These are phyloP conservation scores for Phytophthora colocasiae DNA, from an alignment of 352 stramenopile species.

Conservation along the genomic window DNA sequence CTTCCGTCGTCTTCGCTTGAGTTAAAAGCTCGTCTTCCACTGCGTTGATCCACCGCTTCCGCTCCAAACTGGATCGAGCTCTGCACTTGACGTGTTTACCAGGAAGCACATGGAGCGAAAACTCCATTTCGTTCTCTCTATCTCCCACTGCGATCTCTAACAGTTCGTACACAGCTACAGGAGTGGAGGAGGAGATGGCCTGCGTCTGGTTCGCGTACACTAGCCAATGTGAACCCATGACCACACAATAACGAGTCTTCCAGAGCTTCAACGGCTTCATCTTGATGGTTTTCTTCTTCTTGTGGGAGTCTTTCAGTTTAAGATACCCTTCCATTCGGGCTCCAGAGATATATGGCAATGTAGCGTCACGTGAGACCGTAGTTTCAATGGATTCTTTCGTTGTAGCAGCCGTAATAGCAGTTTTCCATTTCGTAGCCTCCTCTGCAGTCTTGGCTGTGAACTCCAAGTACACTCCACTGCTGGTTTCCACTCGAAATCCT, in stretches of 20 bases:
- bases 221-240: constrained; percentile 75
- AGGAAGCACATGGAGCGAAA: constrained; percentile 37
- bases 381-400: constrained; percentile 26
- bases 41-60: constrained; percentile 75
- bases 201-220: constrained; percentile 75
- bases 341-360: constrained; percentile 64
- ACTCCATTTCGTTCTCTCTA: constrained; percentile 26
- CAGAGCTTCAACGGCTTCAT: constrained; percentile 46
- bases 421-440: constrained; percentile 52
- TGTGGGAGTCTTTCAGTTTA: constrained; percentile 44
- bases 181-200: constrained; percentile 38
- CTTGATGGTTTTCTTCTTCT: constrained; percentile 39
- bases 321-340: constrained; percentile 80
- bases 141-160: constrained; percentile 36
- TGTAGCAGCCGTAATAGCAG: constrained; percentile 33
- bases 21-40: constrained; percentile 60
- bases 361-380: constrained; percentile 45
- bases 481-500: constrained; percentile 69
- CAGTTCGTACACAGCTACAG: constrained; percentile 68
- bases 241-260: constrained; percentile 72
- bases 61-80: constrained; percentile 65
- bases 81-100: constrained; percentile 56
- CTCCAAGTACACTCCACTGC: constrained; percentile 67
- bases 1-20: constrained; percentile 38
- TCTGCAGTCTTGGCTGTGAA: constrained; percentile 43